These are phyloP conservation scores for Mortierella antarctica DNA, from an alignment of 192 early-diverging fungal species.

Conservation along the genomic window DNA sequence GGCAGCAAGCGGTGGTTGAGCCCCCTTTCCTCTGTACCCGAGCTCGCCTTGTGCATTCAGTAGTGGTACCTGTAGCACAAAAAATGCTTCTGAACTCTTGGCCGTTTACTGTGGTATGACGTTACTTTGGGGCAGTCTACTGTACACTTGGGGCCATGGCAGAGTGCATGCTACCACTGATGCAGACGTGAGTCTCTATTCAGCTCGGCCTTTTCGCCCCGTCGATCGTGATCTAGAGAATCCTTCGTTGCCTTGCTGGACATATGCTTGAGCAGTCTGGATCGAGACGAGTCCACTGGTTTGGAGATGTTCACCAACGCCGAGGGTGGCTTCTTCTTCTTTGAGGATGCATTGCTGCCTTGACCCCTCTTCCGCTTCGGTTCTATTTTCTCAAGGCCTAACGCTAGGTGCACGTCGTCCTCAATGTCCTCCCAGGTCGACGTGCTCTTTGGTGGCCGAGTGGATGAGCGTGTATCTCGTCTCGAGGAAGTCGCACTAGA, in stretches of 20 bases:
- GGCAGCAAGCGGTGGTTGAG: too few relatives aligned
- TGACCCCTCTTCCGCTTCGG: slow-evolving; percentile 38
- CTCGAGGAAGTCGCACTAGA: too few relatives aligned
- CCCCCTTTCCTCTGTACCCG: too few relatives aligned
- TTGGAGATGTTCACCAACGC: slow-evolving; percentile 60
- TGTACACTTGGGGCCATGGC: too few relatives aligned
- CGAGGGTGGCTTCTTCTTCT: slow-evolving; percentile 26
- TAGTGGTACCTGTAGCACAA: too few relatives aligned
- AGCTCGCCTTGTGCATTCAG: too few relatives aligned
- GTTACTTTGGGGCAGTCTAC: too few relatives aligned
- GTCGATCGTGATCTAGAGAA: slow-evolving; percentile 26
- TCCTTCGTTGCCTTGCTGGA: slow-evolving; percentile 16
- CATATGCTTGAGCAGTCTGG: slow-evolving; percentile 44
- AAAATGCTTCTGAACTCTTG: too few relatives aligned
- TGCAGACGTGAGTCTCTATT: slow-evolving; percentile 20
- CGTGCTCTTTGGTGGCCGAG: slow-evolving; percentile 2
- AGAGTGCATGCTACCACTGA: slow-evolving; percentile 10
- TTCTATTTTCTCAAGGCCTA: slow-evolving; percentile 47
- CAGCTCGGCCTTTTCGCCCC: not conserved
- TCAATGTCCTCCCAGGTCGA: slow-evolving; percentile 60
- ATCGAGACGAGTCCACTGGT: slow-evolving; percentile 39
- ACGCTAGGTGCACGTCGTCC: slow-evolving; percentile 56
- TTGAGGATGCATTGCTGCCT: not conserved
- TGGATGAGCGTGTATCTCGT: too few relatives aligned
- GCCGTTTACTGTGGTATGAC: too few relatives aligned